Percentiles rank a stretch among this genome's conserved stretches.
Conservation (phyloP, 208 protist genomes). For the Trypanosoma avium region DNA sequence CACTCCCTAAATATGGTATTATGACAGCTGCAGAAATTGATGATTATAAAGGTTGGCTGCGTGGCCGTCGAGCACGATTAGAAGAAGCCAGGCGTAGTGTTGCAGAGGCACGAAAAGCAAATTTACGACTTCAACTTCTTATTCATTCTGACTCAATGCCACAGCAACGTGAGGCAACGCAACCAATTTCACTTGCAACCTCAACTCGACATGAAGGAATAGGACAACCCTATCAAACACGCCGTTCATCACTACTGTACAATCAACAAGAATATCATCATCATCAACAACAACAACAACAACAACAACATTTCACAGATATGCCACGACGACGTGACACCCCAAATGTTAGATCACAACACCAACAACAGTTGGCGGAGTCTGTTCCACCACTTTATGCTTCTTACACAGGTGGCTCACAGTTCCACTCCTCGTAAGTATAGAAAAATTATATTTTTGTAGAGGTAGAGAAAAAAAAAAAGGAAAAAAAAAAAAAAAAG, state of each 20-base stretch:
- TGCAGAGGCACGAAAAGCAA: conserved; percentile 51
- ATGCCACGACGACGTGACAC: no score
- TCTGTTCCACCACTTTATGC: neutral
- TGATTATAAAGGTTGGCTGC: conserved; percentile 78
- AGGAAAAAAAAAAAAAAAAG: neutral
- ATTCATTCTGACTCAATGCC: conserved; percentile 17
- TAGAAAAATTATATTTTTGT: neutral
- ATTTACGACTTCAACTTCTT: conserved; percentile 53
- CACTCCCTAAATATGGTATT: conserved; percentile 75
- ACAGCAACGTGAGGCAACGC: neutral
- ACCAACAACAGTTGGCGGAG: no score
- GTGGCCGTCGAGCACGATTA: conserved; percentile 32
- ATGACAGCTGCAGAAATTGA: conserved; percentile 68
- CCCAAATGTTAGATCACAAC: no score
- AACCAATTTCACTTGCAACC: neutral
- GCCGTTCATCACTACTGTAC: neutral
- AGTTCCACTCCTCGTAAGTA: neutral
- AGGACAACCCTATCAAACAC: neutral
- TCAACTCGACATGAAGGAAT: no score
- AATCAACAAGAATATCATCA: neutral
- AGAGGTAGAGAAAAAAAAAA: neutral
- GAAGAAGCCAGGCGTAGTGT: conserved; percentile 45
- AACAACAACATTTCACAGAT: no score
- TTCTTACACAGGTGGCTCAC: neutral
- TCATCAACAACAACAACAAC: neutral